Base-by-base conservation (phyloP, 768 basidiomycete species). In the Boletus eberwhitei region DNA sequence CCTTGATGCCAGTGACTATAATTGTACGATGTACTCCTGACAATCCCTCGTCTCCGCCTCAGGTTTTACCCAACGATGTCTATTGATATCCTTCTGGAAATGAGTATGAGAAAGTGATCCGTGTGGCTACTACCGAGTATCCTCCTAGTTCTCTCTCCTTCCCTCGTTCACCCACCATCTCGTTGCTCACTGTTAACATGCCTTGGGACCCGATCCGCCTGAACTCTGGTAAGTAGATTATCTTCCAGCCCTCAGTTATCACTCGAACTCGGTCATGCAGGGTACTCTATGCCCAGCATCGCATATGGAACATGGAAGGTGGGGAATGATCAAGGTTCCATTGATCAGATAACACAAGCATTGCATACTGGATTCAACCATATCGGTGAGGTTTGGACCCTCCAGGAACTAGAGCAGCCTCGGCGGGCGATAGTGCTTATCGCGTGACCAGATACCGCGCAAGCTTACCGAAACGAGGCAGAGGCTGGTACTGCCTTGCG, bases 281-380 rank as follows among this genome's bases (percentile, higher is more conserved):
- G 82, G 6, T 68, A 74, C 47, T 61, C 54, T 26, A 75, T 71
- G 64, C 74, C 79, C 16, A 68, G 75, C 55, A 75, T 88, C 42
- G 85, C 77, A 57, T 85, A 83, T 61, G 86, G 85, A 31, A 86
- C 86, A 4, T 86, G 84, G 81, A 81, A 74, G 39, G 58, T 83
- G n/a, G 83, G 83, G 1, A 80, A 81, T 37, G 85, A 83, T 1
- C 76, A 80, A 54, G 72, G 68, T 24, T 66, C 80, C 6, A 75
- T 75, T 21, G 75, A 79, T 62, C 77, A 79, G 59, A 82, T 88
- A 24, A 82, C 81, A 59, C 82, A 85, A 61, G 86, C 85, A 3
- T 69, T 87, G 43, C 76, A 76, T 1, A 76, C 79, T 6, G 85
- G 85, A 4, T 86, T 86, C 73, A 70, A 71, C 45, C 86, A 87